A percentile compares a stretch with the other conserved stretches of the same genome.
Evolutionary conservation across 305 asterid species (phyloP).

Genomic region (Solanum hybrid): DNA sequence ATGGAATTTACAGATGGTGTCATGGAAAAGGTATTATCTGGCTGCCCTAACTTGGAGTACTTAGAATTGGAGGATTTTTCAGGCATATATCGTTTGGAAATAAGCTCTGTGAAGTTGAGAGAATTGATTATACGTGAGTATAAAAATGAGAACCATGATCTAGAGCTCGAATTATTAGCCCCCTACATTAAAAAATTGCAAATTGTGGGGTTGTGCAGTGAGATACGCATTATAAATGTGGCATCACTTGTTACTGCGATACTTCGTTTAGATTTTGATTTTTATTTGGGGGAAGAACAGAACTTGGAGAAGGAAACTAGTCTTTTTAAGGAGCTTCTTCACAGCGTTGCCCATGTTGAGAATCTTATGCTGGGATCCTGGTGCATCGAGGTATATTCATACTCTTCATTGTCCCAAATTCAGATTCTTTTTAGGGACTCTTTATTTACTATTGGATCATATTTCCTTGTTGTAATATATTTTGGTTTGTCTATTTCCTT

Average conservation of each 20-base stretch:
- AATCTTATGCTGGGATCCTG: not conserved
- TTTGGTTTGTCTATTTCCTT: not conserved
- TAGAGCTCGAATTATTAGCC: not conserved
- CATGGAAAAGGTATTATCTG: not conserved
- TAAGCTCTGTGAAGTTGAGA: not conserved
- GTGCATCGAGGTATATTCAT: not conserved
- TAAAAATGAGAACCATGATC: not conserved
- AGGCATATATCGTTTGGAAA: not conserved
- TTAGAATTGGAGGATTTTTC: not conserved
- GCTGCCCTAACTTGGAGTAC: not conserved
- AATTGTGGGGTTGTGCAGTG: not conserved
- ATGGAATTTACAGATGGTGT: not conserved
- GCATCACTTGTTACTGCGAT: not conserved
- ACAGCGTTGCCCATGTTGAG: not conserved
- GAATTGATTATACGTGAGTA: not conserved
- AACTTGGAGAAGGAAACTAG: not conserved
- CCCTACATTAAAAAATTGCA: not conserved
- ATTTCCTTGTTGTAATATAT: not conserved
- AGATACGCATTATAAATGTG: not conserved
- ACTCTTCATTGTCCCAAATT: not conserved
- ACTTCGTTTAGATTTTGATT: not conserved
- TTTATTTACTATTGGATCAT: not conserved
- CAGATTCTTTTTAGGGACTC: not conserved
- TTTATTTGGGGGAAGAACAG: not conserved
- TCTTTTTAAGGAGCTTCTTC: not conserved